Evolutionary conservation across 2,329 filamentous ascomycete genomes (phyloP).

Genomic region (Clonostachys rhizophaga): DNA sequence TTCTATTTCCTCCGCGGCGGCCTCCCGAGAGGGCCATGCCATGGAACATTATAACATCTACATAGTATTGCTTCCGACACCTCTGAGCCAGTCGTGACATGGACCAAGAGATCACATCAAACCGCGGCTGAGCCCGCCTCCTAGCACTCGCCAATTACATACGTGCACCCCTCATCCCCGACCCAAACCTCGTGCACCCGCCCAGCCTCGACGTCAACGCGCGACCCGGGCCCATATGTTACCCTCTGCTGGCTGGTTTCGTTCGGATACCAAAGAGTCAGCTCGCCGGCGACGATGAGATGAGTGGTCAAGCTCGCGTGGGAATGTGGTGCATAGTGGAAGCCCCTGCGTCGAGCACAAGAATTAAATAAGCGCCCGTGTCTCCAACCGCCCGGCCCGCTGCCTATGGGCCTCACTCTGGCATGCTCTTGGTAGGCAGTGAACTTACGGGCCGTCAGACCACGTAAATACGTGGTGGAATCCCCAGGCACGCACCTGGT

Average conservation of each 20-base stretch:
- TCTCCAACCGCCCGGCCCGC: no score
- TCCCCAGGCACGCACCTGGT: constrained; percentile 63
- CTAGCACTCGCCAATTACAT: constrained; percentile 54
- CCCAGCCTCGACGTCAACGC: constrained; percentile 62
- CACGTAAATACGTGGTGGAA: constrained; percentile 68
- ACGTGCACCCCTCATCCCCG: constrained; percentile 61
- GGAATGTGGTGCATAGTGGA: constrained; percentile 63
- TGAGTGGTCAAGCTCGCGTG: constrained; percentile 65
- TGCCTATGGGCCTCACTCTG: no score
- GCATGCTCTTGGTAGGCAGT: not conserved
- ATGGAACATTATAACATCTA: no score
- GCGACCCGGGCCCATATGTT: constrained; percentile 54
- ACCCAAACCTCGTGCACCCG: constrained; percentile 67
- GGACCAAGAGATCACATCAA: no score
- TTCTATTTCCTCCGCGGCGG: no score
- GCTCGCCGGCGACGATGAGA: constrained; percentile 57
- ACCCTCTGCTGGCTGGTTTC: constrained; percentile 50
- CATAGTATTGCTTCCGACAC: no score
- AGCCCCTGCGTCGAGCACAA: not conserved
- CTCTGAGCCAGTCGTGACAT: no score
- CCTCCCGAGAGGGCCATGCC: no score
- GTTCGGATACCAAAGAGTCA: constrained; percentile 64
- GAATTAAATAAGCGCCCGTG: no score
- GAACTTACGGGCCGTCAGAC: constrained; percentile 62
- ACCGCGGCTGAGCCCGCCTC: no score